Conservation (phyloP, 805 yeast genomes). For the Metschnikowia lochheadii region DNA sequence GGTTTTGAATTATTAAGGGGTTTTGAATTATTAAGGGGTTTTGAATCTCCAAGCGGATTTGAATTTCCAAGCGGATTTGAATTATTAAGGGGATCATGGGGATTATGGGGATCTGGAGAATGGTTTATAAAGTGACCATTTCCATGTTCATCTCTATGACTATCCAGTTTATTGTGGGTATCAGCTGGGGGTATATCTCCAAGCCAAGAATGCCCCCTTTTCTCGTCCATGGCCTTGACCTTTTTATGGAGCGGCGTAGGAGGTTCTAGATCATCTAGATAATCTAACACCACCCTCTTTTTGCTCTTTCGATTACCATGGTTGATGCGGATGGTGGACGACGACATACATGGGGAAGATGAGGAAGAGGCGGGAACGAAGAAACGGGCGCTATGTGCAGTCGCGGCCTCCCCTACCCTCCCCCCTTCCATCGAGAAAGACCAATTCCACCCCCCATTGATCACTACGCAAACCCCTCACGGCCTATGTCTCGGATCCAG, state of each 20-base stretch:
- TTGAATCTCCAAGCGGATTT: too few relatives aligned
- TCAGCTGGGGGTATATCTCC: too few relatives aligned
- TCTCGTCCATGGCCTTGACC: constrained; percentile 2
- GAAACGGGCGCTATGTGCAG: neutral
- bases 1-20: too few relatives aligned
- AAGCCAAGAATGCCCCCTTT: neutral
- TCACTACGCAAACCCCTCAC: too few relatives aligned
- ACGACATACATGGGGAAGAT: neutral
- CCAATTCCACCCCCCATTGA: neutral
- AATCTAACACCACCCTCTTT: neutral
- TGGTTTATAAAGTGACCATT: too few relatives aligned
- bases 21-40: too few relatives aligned
- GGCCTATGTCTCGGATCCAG: neutral
- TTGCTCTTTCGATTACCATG: neutral
- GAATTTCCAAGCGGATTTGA: too few relatives aligned
- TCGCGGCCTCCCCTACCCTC: neutral
- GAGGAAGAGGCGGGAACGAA: neutral
- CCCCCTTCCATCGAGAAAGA: neutral
- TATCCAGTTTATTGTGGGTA: too few relatives aligned
- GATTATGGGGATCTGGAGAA: too few relatives aligned
- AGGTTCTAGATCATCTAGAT: neutral
- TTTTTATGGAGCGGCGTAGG: neutral
- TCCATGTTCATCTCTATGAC: too few relatives aligned
- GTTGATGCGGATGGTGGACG: neutral
- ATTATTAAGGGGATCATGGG: too few relatives aligned